phyloP scores from a whole-genome alignment of 1,139 yeast genomes.

The Candida sp. region DNA sequence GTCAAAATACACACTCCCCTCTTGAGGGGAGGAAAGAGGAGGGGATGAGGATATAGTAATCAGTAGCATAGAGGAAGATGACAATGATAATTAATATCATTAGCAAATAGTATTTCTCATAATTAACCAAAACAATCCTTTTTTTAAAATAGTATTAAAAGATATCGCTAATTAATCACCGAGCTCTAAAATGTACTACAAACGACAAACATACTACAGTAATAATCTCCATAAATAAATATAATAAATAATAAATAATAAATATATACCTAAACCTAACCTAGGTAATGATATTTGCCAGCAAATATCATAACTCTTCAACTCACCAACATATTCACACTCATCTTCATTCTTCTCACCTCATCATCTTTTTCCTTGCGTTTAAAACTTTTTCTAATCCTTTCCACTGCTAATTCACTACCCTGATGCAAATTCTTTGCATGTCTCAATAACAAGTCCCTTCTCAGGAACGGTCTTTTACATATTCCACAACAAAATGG shows the following conservation, averaged over 20 bases:
- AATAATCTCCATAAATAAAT: too few species aligned
- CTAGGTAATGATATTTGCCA: background rate
- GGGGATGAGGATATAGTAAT: too few species aligned
- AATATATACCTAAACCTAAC: background rate
- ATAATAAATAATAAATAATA: background rate
- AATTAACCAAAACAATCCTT: too few species aligned
- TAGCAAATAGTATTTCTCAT: too few species aligned
- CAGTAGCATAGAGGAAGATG: too few species aligned
- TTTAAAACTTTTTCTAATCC: slow-evolving; percentile 39
- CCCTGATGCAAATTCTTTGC: slow-evolving; percentile 91
- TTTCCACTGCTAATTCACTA: slow-evolving; percentile 44
- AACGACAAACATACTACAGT: too few species aligned
- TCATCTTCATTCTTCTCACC: slow-evolving; percentile 37
- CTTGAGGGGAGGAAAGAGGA: too few species aligned
- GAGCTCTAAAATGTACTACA: too few species aligned
- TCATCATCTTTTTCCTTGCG: slow-evolving; percentile 24
- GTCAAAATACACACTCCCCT: too few species aligned
- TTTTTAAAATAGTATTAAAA: too few species aligned
- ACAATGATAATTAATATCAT: too few species aligned
- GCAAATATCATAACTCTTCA: slow-evolving; percentile 7
- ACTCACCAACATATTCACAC: slow-evolving; percentile 46
- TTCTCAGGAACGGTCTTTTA: slow-evolving; percentile 87
- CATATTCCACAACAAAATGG: slow-evolving; percentile 87
- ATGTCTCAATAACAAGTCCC: slow-evolving; percentile 88
- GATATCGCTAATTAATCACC: too few species aligned